These are phyloP conservation scores for Leucocoprinus leucothites DNA, from an alignment of 768 basidiomycete species.

Conservation along the genomic window DNA sequence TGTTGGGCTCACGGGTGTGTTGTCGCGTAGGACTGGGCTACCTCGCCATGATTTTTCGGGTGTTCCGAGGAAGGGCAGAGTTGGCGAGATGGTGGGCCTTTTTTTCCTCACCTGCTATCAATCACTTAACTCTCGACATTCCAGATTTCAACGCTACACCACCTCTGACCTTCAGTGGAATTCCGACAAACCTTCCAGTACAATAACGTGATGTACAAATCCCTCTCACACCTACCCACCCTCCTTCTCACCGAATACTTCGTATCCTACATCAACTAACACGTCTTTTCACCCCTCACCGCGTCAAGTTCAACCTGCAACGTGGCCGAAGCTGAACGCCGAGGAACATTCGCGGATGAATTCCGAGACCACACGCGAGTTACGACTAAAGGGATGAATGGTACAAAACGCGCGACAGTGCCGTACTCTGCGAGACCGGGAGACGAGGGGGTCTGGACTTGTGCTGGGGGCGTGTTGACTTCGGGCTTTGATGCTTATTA, in stretches of 20 bases:
- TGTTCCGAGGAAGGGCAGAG: slow-evolving; percentile 24
- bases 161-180: slow-evolving; percentile 37
- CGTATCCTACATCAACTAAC: slow-evolving; percentile 35
- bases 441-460: slow-evolving; percentile 37
- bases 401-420: slow-evolving; percentile 30
- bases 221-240: slow-evolving; percentile 35
- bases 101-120: not conserved
- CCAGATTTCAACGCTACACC: slow-evolving; percentile 33
- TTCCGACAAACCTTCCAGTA: slow-evolving; percentile 42
- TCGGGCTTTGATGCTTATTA: slow-evolving; percentile 41
- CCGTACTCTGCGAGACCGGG: slow-evolving; percentile 39
- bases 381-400: slow-evolving; percentile 24
- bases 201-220: slow-evolving; percentile 44
- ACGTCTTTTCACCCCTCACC: slow-evolving; percentile 35
- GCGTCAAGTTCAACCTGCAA: slow-evolving; percentile 39
- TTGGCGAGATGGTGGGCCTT: slow-evolving; percentile 30
- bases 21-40: slow-evolving; percentile 41
- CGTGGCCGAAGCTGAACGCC: slow-evolving; percentile 30
- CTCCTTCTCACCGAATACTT: slow-evolving; percentile 36
- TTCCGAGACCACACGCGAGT: slow-evolving; percentile 33
- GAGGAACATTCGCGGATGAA: slow-evolving; percentile 33
- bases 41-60: slow-evolving; percentile 42
- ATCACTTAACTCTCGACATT: not conserved
- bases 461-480: slow-evolving; percentile 37
- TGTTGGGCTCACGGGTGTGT: slow-evolving; percentile 36